Conservation (phyloP, 768 basidiomycete genomes). For the Collybia sp. region DNA sequence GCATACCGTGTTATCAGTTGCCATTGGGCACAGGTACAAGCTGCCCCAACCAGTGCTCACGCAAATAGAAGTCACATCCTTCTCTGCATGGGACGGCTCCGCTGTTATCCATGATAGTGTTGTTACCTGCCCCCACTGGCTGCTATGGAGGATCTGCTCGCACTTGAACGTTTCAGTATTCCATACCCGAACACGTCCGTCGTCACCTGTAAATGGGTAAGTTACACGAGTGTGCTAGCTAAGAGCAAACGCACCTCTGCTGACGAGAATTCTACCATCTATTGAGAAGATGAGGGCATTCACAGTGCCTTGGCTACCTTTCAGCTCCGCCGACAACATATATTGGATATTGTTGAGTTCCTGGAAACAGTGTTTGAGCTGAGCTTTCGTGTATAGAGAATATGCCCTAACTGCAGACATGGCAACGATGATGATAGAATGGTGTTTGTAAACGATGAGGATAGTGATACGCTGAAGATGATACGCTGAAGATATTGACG, state of each 20-base stretch:
- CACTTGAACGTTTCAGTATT: conserved; percentile 2
- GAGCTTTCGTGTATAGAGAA: neutral
- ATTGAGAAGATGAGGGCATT: conserved; percentile 8
- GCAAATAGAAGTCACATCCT: conserved; percentile 1
- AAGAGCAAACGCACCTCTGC: conserved; percentile 1
- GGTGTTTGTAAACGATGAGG: neutral
- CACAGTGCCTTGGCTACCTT: conserved; percentile 4
- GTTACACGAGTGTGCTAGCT: neutral
- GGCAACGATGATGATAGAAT: neutral
- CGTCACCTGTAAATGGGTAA: conserved; percentile 2
- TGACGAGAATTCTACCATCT: conserved; percentile 5
- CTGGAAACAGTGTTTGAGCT: neutral
- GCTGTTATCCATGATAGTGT: conserved; percentile 3
- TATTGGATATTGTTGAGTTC: neutral
- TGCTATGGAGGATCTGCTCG: conserved; percentile 4
- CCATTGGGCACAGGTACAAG: conserved; percentile 3
- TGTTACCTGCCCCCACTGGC: conserved; percentile 8
- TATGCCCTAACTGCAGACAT: neutral
- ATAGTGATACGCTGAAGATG: neutral
- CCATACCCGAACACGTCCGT: conserved; percentile 6
- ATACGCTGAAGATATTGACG: neutral
- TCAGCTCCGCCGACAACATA: neutral
- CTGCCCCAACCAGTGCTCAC: conserved; percentile 5
- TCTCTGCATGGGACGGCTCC: neutral
- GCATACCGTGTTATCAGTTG: conserved; percentile 2